Base-by-base conservation (phyloP, 202 grass and related monocot genomes). In the Panicum hallii region DNA sequence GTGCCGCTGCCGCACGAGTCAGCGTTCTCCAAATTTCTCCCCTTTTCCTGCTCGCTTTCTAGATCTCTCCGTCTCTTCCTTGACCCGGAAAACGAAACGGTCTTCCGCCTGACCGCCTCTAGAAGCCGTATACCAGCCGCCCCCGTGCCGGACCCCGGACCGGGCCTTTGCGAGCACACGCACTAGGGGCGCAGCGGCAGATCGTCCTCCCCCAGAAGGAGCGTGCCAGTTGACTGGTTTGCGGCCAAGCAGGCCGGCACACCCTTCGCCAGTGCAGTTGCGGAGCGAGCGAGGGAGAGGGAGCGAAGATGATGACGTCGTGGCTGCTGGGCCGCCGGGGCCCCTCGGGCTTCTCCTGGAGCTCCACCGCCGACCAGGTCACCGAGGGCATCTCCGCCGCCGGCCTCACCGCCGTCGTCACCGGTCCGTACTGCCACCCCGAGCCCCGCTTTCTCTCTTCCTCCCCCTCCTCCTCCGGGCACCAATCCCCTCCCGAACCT, bases 331-430 rank as follows among this genome's bases (percentile, higher is more conserved):
- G 50, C 45, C 82, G 91, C 16, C 90, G 87, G 83, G 93, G 93
- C 20, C 7, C 88, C 3, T 98, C 95, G 0, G 91, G 95, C 57
- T 98, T 98, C 86, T 94, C 91, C 3, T 94, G 95, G 93, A 81
- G 80, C 54, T 98, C 95, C 74, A 95, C 93, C 85, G 95, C 93
- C 49, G 93, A 95, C 30, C 78, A 98, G 42, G 91, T 95, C 73
- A 98, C 95, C 49, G 43, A 67, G 16, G 93, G 86, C 49, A 20
- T 95, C 63, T 90, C 94, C 78, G 91, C 92, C 16, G 50, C 91
- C 5, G 89, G 87, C 1, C 95, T 95, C 89, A 90, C 75, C 60
- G 95, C 93, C 52, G 30, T 98, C 83, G 89, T 98, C 79, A 98
- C 95, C 63, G 95, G 95, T 94, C 42, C 16, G 80, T 58, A 58